phyloP scores from a whole-genome alignment of 169 alveolate species.

The Plasmodium relictum region DNA sequence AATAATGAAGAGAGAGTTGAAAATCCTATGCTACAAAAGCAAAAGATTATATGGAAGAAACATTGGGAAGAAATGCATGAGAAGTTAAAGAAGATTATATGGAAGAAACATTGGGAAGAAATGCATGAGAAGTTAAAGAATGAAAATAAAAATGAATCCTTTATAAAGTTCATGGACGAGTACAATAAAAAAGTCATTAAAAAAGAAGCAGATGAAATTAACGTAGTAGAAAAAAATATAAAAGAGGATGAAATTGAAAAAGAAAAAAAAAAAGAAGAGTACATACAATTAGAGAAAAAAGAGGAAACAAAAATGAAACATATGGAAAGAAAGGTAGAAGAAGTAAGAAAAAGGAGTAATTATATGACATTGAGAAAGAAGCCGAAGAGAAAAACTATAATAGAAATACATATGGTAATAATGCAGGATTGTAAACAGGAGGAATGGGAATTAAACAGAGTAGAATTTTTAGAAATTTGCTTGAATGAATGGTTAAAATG shows the following conservation, averaged over 20 bases:
- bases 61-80: not conserved
- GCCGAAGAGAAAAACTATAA: not conserved
- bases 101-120: constrained; percentile 7
- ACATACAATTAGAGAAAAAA: too few relatives aligned
- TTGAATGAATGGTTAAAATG: not conserved
- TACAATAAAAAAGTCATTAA: not conserved
- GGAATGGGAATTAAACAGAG: not conserved
- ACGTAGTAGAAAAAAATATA: not conserved
- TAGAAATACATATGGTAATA: not conserved
- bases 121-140: not conserved
- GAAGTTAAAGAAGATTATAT: not conserved
- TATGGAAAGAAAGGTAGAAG: too few relatives aligned
- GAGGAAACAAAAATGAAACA: too few relatives aligned
- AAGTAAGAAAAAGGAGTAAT: not conserved
- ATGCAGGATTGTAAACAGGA: not conserved
- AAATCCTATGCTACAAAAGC: too few relatives aligned
- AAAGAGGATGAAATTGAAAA: not conserved
- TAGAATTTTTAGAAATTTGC: not conserved
- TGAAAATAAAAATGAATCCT: not conserved
- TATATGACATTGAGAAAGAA: not conserved
- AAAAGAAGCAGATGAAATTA: not conserved
- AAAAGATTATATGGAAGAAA: too few relatives aligned
- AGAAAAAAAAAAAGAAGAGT: not conserved
- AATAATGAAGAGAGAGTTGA: too few relatives aligned
- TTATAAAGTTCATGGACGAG: not conserved